These are phyloP conservation scores for Lachnellula subtilissima DNA, from an alignment of 2,329 filamentous ascomycete genomes.

Conservation along the genomic window DNA sequence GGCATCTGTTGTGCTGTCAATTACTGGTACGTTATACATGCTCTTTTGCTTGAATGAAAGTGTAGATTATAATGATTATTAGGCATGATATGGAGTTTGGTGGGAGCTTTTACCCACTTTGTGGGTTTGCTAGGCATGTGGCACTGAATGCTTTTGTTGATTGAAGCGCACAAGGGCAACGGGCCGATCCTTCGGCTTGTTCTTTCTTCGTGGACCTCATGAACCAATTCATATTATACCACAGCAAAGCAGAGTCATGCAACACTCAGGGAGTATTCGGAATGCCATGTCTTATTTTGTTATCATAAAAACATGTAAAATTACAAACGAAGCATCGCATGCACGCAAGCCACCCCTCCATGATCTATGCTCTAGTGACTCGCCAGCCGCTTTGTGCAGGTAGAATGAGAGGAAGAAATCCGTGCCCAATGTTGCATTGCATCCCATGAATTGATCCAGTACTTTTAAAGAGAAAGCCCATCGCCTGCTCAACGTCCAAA, in stretches of 20 bases:
- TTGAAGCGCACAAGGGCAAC: background rate
- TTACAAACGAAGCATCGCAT: slow-evolving; percentile 20
- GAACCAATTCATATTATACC: background rate
- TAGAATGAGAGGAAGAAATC: slow-evolving; percentile 5
- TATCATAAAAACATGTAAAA: slow-evolving; percentile 21
- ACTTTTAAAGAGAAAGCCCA: slow-evolving; percentile 19
- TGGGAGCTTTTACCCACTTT: slow-evolving; percentile 58
- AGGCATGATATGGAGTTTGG: slow-evolving; percentile 79
- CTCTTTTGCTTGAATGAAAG: background rate
- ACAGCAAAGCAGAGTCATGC: background rate
- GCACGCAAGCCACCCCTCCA: slow-evolving; percentile 11
- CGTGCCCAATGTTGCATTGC: slow-evolving; percentile 9
- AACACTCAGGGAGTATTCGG: background rate
- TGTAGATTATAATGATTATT: slow-evolving; percentile 10
- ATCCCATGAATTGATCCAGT: slow-evolving; percentile 12
- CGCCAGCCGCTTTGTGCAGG: slow-evolving; percentile 8
- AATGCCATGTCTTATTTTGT: slow-evolving; percentile 14
- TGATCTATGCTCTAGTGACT: slow-evolving; percentile 16
- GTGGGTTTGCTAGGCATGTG: slow-evolving; percentile 24
- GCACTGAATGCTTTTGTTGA: slow-evolving; percentile 2
- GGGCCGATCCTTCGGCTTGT: no score
- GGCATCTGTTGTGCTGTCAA: slow-evolving; percentile 75
- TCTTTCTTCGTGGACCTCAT: no score
- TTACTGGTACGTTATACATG: slow-evolving; percentile 57
- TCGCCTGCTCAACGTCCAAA: slow-evolving; percentile 5